Base-by-base conservation (phyloP, 2,329 filamentous ascomycete genomes). In the Graphiopsis chlorocephala region DNA sequence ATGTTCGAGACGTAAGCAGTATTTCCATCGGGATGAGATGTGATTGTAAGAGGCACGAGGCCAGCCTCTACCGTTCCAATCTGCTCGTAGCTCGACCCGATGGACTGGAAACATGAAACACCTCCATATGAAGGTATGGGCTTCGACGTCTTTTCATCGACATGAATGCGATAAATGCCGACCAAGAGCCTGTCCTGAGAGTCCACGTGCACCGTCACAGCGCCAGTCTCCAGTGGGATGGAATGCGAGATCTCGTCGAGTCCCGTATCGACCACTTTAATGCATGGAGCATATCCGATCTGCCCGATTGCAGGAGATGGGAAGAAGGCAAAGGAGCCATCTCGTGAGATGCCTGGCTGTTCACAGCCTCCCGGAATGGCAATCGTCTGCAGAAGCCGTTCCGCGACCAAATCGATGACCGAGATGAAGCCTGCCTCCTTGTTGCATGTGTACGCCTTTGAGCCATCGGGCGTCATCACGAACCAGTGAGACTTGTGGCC, bases 401-500 rank as follows among this genome's bases (percentile, higher is more conserved):
- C 38, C 3, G 17, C 26, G 23, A 47, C 7, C 57, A 60, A 15
- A 31, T 60, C 57, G 28, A 60, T 60, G 8, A 60, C 57, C 6
- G 57, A 60, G 38, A 48, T 48, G 38, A 28, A 47, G 8, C 17
- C 57, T 20, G 57, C 66, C 35, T 65, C 64, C 56, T 67, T 67
- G 56, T 67, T 67, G 60, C 66, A 66, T 12, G 66, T 67, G 35
- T 64, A 67, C 4, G 61, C 66, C 47, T 66, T 67, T 7, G 50
- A 53, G 6, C 66, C 64, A 29, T 67, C 60, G 25, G 66, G 66
- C 17, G 66, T 66, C 61, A 65, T 66, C 23, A 66, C 64, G 58
- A 68, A 68, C 66, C 66, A 68, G 42, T 68, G 66, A 5, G 61
- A 58, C 31, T 60, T 66, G 45, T 60, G 58, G n/a, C 55, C 61